Percentiles rank a stretch among this genome's conserved stretches.
phyloP scores from a whole-genome alignment of 2,329 filamentous ascomycete genomes.

The Cordyceps cateniannulata region DNA sequence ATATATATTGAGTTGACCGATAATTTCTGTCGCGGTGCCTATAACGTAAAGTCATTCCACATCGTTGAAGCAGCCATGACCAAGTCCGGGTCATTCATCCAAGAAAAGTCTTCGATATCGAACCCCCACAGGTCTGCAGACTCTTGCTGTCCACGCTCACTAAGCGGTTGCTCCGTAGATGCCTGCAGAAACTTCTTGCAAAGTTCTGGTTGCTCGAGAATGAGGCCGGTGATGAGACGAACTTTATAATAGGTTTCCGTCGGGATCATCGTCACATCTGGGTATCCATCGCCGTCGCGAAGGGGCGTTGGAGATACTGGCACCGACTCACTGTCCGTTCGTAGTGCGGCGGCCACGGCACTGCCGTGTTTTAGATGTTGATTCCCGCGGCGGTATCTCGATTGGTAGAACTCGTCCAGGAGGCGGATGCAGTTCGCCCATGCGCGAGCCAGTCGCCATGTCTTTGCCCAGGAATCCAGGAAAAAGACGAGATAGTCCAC shows the following conservation, averaged over 20 bases:
- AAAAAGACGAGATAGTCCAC: neutral
- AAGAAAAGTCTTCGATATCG: neutral
- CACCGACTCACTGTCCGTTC: neutral
- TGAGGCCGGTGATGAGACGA: conserved; percentile 1
- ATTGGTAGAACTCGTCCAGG: conserved; percentile 4
- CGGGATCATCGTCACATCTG: conserved; percentile 1
- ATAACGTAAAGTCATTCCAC: neutral
- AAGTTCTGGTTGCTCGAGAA: conserved; percentile 2
- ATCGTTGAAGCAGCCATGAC: neutral
- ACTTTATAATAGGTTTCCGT: conserved; percentile 3
- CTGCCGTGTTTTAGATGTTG: neutral
- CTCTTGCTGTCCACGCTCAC: neutral
- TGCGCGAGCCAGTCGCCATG: neutral
- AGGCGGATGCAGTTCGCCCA: conserved; percentile 1
- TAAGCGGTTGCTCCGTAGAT: neutral
- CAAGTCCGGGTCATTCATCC: conserved; percentile 1
- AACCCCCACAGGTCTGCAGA: neutral
- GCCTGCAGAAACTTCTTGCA: neutral
- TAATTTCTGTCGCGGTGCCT: neutral
- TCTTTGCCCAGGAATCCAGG: neutral
- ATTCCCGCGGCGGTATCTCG: neutral
- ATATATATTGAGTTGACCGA: no score
- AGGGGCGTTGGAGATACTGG: neutral
- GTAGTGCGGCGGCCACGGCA: no score
- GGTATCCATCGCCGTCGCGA: neutral